These are phyloP conservation scores for Aspergillaceae sp. DNA, from an alignment of 2,329 filamentous ascomycete genomes.

Conservation along the genomic window DNA sequence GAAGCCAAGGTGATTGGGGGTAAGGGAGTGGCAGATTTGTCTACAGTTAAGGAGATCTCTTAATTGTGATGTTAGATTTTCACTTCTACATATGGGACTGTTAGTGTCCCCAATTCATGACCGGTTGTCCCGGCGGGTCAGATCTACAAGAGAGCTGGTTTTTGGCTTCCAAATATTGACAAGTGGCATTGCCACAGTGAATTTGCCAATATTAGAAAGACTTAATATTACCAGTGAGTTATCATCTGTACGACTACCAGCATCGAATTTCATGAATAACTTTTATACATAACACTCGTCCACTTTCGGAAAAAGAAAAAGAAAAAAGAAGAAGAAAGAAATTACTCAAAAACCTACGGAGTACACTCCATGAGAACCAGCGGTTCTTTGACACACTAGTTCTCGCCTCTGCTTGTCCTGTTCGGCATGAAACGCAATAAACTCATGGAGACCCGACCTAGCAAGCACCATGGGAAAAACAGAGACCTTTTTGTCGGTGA, in stretches of 20 bases:
- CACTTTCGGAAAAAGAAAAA: not conserved
- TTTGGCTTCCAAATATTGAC: not conserved
- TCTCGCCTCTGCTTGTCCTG: not conserved
- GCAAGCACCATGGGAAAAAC: not conserved
- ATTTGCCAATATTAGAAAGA: not conserved
- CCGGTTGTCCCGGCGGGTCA: not conserved
- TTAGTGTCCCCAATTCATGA: not conserved
- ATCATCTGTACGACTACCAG: not conserved
- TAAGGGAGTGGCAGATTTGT: not conserved
- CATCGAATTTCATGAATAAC: not conserved
- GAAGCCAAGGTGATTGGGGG: not conserved
- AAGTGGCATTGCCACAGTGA: not conserved
- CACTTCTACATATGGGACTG: not conserved
- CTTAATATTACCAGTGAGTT: not conserved
- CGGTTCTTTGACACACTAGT: not conserved
- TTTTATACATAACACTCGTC: not conserved
- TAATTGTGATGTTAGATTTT: not conserved
- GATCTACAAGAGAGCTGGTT: not conserved
- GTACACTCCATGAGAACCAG: not conserved
- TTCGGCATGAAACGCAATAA: not conserved
- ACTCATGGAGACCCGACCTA: not conserved
- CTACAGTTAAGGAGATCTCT: not conserved
- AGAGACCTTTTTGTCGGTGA: conserved; percentile 56
- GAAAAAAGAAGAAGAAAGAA: not conserved
- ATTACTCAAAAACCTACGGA: not conserved